Evolutionary conservation across 495 filamentous ascomycete species (phyloP).

Genomic region (Aspergillus asperescens): DNA sequence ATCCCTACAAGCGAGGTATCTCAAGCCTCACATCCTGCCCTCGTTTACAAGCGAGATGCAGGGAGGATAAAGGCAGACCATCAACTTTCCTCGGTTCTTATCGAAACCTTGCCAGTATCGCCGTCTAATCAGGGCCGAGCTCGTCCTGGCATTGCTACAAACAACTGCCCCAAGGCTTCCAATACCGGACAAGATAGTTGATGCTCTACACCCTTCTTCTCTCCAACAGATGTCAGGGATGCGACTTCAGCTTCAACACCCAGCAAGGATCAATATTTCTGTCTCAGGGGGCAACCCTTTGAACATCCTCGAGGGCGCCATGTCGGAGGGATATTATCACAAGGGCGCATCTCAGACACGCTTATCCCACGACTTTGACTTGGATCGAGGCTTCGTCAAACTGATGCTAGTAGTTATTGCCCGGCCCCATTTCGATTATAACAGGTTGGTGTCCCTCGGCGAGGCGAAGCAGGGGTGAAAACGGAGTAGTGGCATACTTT

Average conservation of each 20-base stretch:
- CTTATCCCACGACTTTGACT: neutral
- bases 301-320: neutral
- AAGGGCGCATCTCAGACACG: neutral
- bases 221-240: neutral
- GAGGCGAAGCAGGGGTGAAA: neutral
- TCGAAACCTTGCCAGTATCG: neutral
- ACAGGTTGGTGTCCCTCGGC: neutral
- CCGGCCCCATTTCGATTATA: neutral
- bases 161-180: neutral
- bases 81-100: neutral
- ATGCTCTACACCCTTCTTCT: neutral
- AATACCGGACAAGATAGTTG: neutral
- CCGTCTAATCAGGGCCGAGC: neutral
- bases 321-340: neutral
- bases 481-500: neutral
- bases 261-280: neutral
- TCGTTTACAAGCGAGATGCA: neutral
- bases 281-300: neutral
- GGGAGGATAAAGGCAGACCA: neutral
- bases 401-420: neutral
- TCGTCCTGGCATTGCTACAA: neutral
- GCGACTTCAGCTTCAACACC: neutral
- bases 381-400: neutral
- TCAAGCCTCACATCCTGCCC: neutral
- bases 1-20: neutral